These are phyloP conservation scores for Fulvia fulva DNA, from an alignment of 2,329 filamentous ascomycete genomes.

Conservation along the genomic window DNA sequence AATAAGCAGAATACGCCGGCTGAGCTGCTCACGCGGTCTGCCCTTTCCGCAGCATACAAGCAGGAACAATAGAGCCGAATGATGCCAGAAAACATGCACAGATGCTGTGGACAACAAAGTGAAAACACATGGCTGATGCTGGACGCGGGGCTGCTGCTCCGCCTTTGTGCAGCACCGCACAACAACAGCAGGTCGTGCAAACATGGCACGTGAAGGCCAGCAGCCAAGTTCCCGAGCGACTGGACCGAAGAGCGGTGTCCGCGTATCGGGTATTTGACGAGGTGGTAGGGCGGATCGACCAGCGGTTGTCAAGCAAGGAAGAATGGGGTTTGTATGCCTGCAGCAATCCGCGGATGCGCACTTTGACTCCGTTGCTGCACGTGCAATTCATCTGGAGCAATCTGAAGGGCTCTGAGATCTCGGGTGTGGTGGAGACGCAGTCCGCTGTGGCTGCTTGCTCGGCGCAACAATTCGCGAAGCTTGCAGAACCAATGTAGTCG, in stretches of 20 bases:
- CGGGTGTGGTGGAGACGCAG: background rate
- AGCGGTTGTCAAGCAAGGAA: background rate
- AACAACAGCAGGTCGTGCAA: background rate
- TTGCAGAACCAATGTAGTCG: background rate
- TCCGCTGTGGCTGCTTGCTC: background rate
- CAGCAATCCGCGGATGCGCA: background rate
- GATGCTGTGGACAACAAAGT: background rate
- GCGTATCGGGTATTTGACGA: background rate
- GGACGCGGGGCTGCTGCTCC: background rate
- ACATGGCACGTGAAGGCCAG: background rate
- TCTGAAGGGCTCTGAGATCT: background rate
- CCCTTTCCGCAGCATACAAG: background rate
- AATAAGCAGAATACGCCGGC: background rate
- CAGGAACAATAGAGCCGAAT: background rate
- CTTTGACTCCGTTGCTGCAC: background rate
- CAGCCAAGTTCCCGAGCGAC: background rate
- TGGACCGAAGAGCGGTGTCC: background rate
- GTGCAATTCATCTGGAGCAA: conserved; percentile 1
- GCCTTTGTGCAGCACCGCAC: background rate
- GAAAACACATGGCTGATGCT: background rate
- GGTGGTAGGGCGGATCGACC: background rate
- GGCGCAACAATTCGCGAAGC: background rate
- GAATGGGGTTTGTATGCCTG: background rate
- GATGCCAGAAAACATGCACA: background rate
- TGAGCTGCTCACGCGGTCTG: background rate